phyloP scores from a whole-genome alignment of 768 basidiomycete genomes.

The Sporobolomyces phaffii region DNA sequence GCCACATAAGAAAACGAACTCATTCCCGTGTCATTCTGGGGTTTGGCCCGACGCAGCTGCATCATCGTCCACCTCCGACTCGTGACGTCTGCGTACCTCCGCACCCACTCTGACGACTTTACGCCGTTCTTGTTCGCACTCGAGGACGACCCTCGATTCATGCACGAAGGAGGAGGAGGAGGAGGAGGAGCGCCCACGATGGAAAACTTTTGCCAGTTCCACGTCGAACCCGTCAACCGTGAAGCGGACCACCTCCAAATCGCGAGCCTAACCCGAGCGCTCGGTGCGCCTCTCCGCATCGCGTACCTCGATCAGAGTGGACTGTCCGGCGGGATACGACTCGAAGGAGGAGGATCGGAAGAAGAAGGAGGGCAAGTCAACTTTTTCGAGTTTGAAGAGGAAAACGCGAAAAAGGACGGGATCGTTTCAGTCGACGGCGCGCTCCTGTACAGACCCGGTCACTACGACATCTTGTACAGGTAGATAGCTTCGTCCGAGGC shows the following conservation, averaged over 20 bases:
- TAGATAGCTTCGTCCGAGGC: no score
- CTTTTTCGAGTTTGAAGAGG: constrained; percentile 62
- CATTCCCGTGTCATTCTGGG: no score
- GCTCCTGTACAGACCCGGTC: constrained; percentile 29
- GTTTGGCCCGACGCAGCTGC: no score
- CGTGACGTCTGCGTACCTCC: constrained; percentile 76
- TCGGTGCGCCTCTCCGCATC: constrained; percentile 63
- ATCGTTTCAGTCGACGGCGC: constrained; percentile 16
- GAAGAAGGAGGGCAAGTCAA: constrained; percentile 49
- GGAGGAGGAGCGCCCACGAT: constrained; percentile 57
- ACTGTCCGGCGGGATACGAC: constrained; percentile 27
- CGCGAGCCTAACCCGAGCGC: constrained; percentile 63
- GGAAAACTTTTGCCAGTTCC: constrained; percentile 59
- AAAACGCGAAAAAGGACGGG: constrained; percentile 42
- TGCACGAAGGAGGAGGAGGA: constrained; percentile 46
- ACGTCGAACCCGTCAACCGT: constrained; percentile 55
- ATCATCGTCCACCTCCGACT: constrained; percentile 75
- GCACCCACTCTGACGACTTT: constrained; percentile 58
- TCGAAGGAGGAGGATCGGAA: constrained; percentile 24
- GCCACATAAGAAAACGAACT: no score
- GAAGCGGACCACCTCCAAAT: constrained; percentile 73
- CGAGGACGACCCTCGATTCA: constrained; percentile 48
- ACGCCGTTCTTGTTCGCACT: constrained; percentile 70
- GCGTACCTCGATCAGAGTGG: constrained; percentile 69
- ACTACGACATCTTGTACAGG: constrained; percentile 22